Base-by-base conservation (phyloP, 78 protist species). In the Dictyostelium brefeldianum region DNA sequence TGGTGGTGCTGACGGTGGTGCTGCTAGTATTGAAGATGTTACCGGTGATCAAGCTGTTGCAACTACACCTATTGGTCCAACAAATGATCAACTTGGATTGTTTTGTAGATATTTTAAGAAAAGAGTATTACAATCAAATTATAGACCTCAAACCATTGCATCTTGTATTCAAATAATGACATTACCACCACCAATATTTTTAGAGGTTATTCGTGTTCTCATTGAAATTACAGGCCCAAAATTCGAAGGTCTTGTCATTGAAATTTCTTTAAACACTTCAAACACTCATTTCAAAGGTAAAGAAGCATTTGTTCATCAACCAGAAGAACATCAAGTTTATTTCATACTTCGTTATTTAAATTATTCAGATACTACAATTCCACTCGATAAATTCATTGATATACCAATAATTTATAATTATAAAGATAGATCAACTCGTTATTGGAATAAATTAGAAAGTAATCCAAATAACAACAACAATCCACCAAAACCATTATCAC, bases 101-200 rank as follows among this genome's bases (percentile, higher is more conserved):
- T 46, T 84, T 14, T n/a, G 77, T 22, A 20, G 22, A n/a, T 84
- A 57, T 56, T 84, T 84, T 47, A 71, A 84, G 43, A 84, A 74
- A 79, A 84, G 62, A 65, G 73, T 83, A 5, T 57, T 41, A 73
- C 25, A n/a, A 25, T 54, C 59, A 17, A 56, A 56, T 10, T 87
- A 54, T 48, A 87, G 81, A 25, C 20, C 41, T 20, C 93, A 87
- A 50, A 64, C 93, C 0, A 75, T 87, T 14, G 53, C 47, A n/a
- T 56, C 93, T 17, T 64, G 67, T 31, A 36, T 87, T 20, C 79
- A 87, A n/a, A 47, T 87, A 22, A 31, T 87, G 20, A 87, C 85
- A 18, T 9, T 65, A 51, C 93, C 93, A 8, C 59, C 70, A 15
- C 8, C 20, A 6, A 29, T 87, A 31, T 22, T 59, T 25, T 46